These are phyloP conservation scores for Paraphaeosphaeria sporulosa DNA, from an alignment of 2,329 filamentous ascomycete genomes.

Conservation along the genomic window DNA sequence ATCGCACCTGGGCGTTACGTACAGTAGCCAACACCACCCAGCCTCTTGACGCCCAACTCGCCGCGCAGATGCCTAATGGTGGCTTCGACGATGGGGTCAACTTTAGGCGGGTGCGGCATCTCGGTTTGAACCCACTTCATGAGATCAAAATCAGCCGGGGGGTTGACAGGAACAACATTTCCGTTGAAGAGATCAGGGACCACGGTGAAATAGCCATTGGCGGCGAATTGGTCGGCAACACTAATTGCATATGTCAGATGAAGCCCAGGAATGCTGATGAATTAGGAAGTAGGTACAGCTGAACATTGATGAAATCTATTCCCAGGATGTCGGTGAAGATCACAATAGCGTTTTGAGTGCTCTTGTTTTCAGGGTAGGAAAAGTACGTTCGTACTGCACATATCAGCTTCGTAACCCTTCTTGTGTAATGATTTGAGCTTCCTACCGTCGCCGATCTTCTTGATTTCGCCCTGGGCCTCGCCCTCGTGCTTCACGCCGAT, in stretches of 20 bases:
- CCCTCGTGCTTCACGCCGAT: conserved; percentile 62
- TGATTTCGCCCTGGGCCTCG: conserved; percentile 55
- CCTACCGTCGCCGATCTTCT: conserved; percentile 54
- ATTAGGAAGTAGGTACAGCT: conserved; percentile 46
- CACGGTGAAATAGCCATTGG: conserved; percentile 73
- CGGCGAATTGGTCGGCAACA: conserved; percentile 77
- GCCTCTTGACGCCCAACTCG: conserved; percentile 60
- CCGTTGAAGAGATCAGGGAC: conserved; percentile 77
- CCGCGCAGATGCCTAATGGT: conserved; percentile 66
- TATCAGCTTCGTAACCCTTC: conserved; percentile 5
- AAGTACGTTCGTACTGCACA: conserved; percentile 63
- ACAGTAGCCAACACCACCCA: conserved; percentile 76
- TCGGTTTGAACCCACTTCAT: conserved; percentile 56
- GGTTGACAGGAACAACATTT: conserved; percentile 66
- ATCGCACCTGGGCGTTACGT: too few species aligned
- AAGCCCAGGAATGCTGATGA: neutral
- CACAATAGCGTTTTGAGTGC: conserved; percentile 63
- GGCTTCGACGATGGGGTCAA: conserved; percentile 63
- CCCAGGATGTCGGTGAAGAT: conserved; percentile 65
- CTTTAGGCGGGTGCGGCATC: conserved; percentile 49
- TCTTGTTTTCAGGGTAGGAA: conserved; percentile 60
- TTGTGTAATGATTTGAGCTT: neutral
- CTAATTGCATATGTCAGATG: conserved; percentile 30
- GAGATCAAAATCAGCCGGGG: conserved; percentile 58
- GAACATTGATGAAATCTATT: conserved; percentile 60